Percentiles rank a stretch among this genome's conserved stretches.
phyloP scores from a whole-genome alignment of 768 basidiomycete genomes.

The Amanita muscaria region DNA sequence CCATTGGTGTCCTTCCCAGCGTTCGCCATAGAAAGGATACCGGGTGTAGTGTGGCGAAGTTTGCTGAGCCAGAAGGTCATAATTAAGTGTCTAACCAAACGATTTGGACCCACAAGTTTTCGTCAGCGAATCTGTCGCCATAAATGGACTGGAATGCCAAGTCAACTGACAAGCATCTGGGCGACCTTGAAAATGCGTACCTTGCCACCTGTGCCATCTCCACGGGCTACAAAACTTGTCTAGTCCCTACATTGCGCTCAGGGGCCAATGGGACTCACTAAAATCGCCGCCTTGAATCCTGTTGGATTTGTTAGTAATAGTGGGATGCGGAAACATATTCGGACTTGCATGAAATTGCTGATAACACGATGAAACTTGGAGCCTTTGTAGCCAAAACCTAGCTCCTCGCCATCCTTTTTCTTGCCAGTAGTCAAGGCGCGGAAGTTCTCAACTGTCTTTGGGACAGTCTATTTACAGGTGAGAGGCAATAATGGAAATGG shows the following conservation, averaged over 20 bases:
- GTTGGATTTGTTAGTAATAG: slow-evolving; percentile 4
- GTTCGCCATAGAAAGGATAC: slow-evolving; percentile 91
- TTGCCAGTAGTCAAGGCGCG: slow-evolving; percentile 82
- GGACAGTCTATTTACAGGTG: slow-evolving; percentile 57
- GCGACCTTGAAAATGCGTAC: slow-evolving; percentile 24
- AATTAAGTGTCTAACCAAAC: background rate
- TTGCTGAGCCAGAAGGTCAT: slow-evolving; percentile 47
- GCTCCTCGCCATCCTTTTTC: slow-evolving; percentile 66
- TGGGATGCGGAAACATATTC: background rate
- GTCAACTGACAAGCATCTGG: background rate
- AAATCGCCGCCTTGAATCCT: slow-evolving; percentile 99
- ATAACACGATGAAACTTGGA: slow-evolving; percentile 97
- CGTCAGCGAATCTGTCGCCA: slow-evolving; percentile 84
- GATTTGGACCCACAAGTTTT: slow-evolving; percentile 74
- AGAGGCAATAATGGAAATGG: background rate
- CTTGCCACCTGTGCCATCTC: slow-evolving; percentile 90
- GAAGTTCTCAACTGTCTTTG: slow-evolving; percentile 97
- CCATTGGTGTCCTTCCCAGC: slow-evolving; percentile 90
- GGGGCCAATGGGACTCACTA: slow-evolving; percentile 43
- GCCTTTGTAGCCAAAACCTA: slow-evolving; percentile 89
- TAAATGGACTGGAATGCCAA: slow-evolving; percentile 63
- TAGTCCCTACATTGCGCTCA: background rate
- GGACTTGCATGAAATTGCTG: slow-evolving; percentile 77
- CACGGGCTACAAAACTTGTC: slow-evolving; percentile 42
- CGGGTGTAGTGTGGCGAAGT: slow-evolving; percentile 86